phyloP scores from a whole-genome alignment of 2,329 filamentous ascomycete genomes.

The Cordyceps cateniannulata region DNA sequence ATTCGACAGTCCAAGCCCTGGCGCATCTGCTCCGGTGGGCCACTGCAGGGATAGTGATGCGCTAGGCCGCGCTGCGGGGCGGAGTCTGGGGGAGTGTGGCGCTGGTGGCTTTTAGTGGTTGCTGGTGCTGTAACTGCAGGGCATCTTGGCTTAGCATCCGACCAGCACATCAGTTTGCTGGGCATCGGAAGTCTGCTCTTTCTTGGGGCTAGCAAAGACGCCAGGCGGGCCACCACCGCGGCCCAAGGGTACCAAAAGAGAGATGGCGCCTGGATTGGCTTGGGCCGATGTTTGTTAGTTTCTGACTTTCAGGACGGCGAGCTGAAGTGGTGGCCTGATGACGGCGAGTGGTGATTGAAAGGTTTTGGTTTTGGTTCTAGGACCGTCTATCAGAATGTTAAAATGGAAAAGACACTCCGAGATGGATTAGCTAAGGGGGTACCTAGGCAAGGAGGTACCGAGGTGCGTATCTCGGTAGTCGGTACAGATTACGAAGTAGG shows the following conservation, averaged over 20 bases:
- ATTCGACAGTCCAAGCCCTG: background rate
- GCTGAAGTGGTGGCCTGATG: background rate
- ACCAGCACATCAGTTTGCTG: background rate
- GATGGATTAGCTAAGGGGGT: background rate
- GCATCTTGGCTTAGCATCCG: too few species aligned
- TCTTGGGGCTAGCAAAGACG: background rate
- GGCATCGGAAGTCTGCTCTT: too few species aligned
- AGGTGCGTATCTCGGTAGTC: too few species aligned
- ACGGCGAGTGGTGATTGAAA: background rate
- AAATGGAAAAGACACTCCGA: too few species aligned
- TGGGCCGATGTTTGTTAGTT: background rate
- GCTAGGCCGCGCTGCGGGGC: background rate
- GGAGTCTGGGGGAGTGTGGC: background rate
- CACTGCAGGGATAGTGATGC: background rate
- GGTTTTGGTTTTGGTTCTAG: too few species aligned
- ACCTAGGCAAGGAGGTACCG: too few species aligned
- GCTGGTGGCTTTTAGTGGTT: background rate
- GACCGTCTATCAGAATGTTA: too few species aligned
- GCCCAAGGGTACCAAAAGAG: constrained; percentile 7
- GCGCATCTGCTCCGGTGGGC: background rate
- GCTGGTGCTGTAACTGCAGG: background rate
- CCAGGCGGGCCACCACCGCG: constrained; percentile 1
- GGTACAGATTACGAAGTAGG: too few species aligned
- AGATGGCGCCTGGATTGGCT: constrained; percentile 1
- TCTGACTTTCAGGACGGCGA: background rate